Conservation (phyloP, 345 rosid genomes). For the Hevea brasiliensis region DNA sequence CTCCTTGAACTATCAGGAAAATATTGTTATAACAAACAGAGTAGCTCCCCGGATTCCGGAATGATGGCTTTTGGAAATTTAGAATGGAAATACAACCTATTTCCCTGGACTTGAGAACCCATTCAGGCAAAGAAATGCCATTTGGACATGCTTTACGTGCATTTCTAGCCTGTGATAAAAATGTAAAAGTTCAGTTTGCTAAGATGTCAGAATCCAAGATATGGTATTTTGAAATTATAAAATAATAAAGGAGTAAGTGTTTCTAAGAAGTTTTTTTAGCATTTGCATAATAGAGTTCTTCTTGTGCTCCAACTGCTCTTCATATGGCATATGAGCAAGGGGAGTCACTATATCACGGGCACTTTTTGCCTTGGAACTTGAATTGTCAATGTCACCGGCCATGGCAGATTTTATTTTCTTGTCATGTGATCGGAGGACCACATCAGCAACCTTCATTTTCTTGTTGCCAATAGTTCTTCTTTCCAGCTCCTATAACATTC, state of each 20-base stretch:
- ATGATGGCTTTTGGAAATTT: slow-evolving; percentile 7
- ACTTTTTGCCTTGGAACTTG: slow-evolving; percentile 41
- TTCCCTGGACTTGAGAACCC: slow-evolving; percentile 81
- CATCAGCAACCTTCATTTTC: slow-evolving; percentile 73
- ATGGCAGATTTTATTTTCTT: slow-evolving; percentile 52
- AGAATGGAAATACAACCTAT: slow-evolving; percentile 55
- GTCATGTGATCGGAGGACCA: slow-evolving; percentile 61
- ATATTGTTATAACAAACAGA: background rate
- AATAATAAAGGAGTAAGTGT: slow-evolving; percentile 8
- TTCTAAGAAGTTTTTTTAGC: slow-evolving; percentile 79
- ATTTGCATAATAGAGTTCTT: slow-evolving; percentile 60
- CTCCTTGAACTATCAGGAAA: background rate
- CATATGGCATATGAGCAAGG: slow-evolving; percentile 68
- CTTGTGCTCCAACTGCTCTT: slow-evolving; percentile 60
- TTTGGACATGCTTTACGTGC: slow-evolving; percentile 91
- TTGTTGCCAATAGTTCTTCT: slow-evolving; percentile 62
- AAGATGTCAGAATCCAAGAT: slow-evolving; percentile 7
- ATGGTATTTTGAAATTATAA: background rate
- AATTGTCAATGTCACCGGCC: slow-evolving; percentile 34
- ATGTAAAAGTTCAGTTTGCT: slow-evolving; percentile 24
- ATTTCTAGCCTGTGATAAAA: slow-evolving; percentile 65
- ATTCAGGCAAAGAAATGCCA: slow-evolving; percentile 80
- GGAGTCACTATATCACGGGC: slow-evolving; percentile 90
- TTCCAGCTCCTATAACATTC: slow-evolving; percentile 56
- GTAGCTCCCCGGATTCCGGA: background rate